phyloP scores from a whole-genome alignment of 2,329 filamentous ascomycete genomes.

The Fusarium udum region DNA sequence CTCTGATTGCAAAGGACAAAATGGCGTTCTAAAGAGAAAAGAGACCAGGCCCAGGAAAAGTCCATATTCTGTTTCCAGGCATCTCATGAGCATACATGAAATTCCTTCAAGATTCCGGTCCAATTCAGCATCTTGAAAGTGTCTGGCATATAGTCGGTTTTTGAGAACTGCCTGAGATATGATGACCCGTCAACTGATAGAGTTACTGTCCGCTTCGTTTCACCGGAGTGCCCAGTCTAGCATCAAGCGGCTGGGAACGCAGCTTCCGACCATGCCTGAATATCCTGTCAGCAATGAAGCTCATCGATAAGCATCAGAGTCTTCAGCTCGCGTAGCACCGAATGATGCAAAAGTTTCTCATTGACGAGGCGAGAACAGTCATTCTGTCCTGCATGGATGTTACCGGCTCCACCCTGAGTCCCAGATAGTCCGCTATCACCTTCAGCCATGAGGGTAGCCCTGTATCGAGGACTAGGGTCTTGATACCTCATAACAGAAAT shows the following conservation, averaged over 20 bases:
- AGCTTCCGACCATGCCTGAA: background rate
- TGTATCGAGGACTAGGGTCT: background rate
- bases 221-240: background rate
- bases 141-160: too few relatives aligned
- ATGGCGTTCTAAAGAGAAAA: rapidly evolving
- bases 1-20: rapidly evolving
- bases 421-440: rapidly evolving
- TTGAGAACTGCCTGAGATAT: too few relatives aligned
- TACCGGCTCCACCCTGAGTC: rapidly evolving
- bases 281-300: rapidly evolving
- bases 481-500: rapidly evolving
- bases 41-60: background rate
- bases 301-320: background rate
- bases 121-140: background rate
- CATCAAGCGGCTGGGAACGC: rapidly evolving
- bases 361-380: rapidly evolving
- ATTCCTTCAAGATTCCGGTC: background rate
- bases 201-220: background rate
- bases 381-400: background rate
- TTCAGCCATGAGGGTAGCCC: background rate
- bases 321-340: rapidly evolving
- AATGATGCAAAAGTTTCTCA: rapidly evolving
- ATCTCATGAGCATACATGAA: background rate
- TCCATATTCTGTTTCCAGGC: background rate
- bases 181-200: rapidly evolving